Evolutionary conservation across 495 filamentous ascomycete genomes (phyloP).

Genomic region (Penicillium canariense): DNA sequence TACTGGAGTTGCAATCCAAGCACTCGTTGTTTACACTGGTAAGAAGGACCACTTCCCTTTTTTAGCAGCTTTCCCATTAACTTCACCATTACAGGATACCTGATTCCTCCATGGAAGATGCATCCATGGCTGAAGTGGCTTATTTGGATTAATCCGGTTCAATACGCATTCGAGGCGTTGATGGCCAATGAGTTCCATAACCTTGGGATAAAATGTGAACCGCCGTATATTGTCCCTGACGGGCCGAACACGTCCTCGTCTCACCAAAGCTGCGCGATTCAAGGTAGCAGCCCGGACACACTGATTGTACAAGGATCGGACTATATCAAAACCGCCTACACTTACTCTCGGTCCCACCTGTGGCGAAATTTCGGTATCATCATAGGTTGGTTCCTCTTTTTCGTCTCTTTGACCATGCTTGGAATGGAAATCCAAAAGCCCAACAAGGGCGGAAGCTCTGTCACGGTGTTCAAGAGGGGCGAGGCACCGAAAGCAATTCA

Average conservation of each 20-base stretch:
- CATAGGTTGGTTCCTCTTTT: conserved; percentile 54
- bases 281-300: conserved; percentile 51
- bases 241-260: conserved; percentile 54
- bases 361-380: conserved; percentile 65
- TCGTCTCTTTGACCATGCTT: conserved; percentile 54
- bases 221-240: conserved; percentile 58
- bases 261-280: conserved; percentile 61
- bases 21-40: conserved; percentile 72
- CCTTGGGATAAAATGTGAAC: conserved; percentile 46
- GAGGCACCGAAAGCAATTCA: conserved; percentile 55
- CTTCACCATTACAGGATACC: conserved; percentile 51
- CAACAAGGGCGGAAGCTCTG: conserved; percentile 66
- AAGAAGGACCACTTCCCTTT: not conserved
- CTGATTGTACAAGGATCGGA: conserved; percentile 50
- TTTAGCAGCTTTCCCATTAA: not conserved
- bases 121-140: conserved; percentile 81
- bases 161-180: conserved; percentile 69
- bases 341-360: conserved; percentile 54
- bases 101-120: conserved; percentile 72
- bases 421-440: conserved; percentile 69
- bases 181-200: conserved; percentile 60
- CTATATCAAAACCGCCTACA: conserved; percentile 53
- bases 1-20: conserved; percentile 61
- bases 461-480: conserved; percentile 66
- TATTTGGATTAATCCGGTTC: conserved; percentile 70